phyloP scores from a whole-genome alignment of 139 green algal species.

The Chlorella sp. region DNA sequence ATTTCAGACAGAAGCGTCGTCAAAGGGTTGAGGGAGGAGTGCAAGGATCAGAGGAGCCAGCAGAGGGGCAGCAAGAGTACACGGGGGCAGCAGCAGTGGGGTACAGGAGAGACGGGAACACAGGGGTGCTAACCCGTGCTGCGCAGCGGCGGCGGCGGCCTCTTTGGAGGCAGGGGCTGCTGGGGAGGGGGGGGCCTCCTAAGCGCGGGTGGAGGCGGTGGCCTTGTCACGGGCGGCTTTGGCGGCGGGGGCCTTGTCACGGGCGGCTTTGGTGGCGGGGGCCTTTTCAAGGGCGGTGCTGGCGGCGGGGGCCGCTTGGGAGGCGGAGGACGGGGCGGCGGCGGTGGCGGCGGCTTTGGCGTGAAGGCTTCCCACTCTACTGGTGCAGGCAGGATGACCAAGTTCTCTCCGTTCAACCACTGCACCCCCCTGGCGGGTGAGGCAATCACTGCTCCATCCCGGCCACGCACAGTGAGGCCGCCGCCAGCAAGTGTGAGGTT shows the following conservation, averaged over 20 bases:
- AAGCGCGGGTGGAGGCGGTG: no score
- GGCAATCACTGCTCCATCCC: not conserved
- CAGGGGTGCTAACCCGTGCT: no score
- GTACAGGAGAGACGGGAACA: not conserved
- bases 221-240: not conserved
- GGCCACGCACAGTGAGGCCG: not conserved
- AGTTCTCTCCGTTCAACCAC: not conserved
- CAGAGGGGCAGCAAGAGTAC: no score
- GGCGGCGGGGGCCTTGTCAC: no score
- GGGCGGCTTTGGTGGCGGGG: not conserved
- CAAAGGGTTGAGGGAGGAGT: no score
- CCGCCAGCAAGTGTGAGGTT: not conserved
- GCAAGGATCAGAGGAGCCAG: no score
- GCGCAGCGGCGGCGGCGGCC: no score
- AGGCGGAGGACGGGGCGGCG: not conserved
- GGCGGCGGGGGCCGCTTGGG: not conserved
- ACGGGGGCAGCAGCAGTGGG: no score
- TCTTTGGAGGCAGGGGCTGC: no score
- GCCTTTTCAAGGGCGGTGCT: not conserved
- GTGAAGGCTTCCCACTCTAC: constrained; percentile 1
- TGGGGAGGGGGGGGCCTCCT: no score
- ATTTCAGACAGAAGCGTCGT: no score
- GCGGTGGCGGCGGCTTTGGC: not conserved
- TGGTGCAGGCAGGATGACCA: not conserved
- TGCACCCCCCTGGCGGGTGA: no score